Conservation (phyloP, 2,329 filamentous ascomycete species). For the Phaeomoniella chlamydospora region DNA sequence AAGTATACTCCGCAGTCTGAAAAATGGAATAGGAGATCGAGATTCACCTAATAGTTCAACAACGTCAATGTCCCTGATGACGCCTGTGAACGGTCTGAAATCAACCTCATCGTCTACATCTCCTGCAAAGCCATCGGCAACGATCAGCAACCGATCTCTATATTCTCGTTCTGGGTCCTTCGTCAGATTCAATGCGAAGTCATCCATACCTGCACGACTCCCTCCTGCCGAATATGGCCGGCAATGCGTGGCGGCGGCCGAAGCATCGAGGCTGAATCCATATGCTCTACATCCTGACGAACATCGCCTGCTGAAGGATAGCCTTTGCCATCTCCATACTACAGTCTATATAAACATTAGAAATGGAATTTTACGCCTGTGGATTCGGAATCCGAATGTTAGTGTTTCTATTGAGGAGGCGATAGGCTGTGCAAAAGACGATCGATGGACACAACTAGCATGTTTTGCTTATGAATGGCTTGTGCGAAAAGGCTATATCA, state of each 20-base stretch:
- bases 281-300: conserved; percentile 78
- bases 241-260: conserved; percentile 79
- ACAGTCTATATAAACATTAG: conserved; percentile 93
- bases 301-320: conserved; percentile 62
- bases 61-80: conserved; percentile 14
- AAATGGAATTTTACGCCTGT: conserved; percentile 82
- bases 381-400: conserved; percentile 74
- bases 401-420: conserved; percentile 74
- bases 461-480: conserved; percentile 89
- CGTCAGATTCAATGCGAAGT: conserved; percentile 52
- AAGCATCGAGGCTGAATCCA: conserved; percentile 77
- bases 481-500: conserved; percentile 81
- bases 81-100: conserved; percentile 11
- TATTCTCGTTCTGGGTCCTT: conserved; percentile 16
- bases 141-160: conserved; percentile 6
- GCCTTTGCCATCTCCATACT: conserved; percentile 77
- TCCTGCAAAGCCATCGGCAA: conserved; percentile 6
- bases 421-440: conserved; percentile 75
- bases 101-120: conserved; percentile 5
- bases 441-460: conserved; percentile 77
- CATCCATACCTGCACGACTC: conserved; percentile 68
- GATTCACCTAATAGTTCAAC: conserved; percentile 16
- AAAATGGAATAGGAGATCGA: conserved; percentile 12
- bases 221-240: conserved; percentile 67
- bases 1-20: conserved; percentile 10